Conservation (phyloP, 331 rosid species). For the Phaseolus coccineus region DNA sequence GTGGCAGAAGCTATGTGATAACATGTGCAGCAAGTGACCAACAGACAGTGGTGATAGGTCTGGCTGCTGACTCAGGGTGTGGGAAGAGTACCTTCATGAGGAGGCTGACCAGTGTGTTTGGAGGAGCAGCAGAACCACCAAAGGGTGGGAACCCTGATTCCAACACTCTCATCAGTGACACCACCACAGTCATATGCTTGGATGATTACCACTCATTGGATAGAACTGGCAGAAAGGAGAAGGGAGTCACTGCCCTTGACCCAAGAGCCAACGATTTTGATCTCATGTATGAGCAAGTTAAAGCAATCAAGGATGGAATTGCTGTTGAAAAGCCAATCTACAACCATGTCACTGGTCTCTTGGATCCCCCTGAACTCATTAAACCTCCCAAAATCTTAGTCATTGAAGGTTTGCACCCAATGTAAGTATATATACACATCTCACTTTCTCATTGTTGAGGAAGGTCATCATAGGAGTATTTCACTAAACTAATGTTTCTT, state of each 20-base stretch:
- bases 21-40: conserved; percentile 66
- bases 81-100: conserved; percentile 99
- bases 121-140: conserved; percentile 97
- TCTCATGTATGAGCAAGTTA: conserved; percentile 96
- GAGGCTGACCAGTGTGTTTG: conserved; percentile 93
- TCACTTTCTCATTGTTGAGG: not conserved
- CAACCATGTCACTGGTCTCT: conserved; percentile 93
- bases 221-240: conserved; percentile 89
- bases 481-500: conserved; percentile 25
- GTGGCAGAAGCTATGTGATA: conserved; percentile 53
- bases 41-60: conserved; percentile 91
- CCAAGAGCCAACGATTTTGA: conserved; percentile 95
- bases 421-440: conserved; percentile 60
- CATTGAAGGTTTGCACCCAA: conserved; percentile 98
- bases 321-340: conserved; percentile 88
- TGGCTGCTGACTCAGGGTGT: conserved; percentile 98
- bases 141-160: conserved; percentile 97
- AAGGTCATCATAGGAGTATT: not conserved
- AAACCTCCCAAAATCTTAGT: conserved; percentile 97
- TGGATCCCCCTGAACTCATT: conserved; percentile 94
- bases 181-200: conserved; percentile 93
- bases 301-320: conserved; percentile 78
- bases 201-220: conserved; percentile 97
- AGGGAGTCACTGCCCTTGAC: conserved; percentile 97
- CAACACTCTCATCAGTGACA: conserved; percentile 95